Evolutionary conservation across 177 flowering plant species (phyloP).

Genomic region (Vitis hybrid): DNA sequence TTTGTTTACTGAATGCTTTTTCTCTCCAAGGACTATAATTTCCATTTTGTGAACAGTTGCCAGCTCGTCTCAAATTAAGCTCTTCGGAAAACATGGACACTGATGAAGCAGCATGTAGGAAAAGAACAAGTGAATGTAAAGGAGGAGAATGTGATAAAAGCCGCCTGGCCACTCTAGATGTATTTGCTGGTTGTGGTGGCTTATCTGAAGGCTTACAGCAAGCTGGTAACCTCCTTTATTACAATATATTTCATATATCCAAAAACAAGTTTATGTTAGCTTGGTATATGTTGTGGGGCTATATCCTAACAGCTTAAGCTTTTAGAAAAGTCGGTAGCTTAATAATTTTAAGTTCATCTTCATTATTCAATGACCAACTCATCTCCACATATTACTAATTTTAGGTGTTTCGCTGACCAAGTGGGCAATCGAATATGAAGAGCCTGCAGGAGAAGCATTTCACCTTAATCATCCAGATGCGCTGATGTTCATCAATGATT

Average conservation of each 20-base stretch:
- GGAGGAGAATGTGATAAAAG: slow-evolving; percentile 56
- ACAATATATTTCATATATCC: no score
- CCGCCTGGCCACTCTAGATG: slow-evolving; percentile 77
- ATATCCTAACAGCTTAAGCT: no score
- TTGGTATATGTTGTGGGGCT: no score
- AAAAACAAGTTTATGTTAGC: no score
- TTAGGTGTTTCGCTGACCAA: slow-evolving; percentile 76
- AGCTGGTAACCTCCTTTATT: slow-evolving; percentile 47
- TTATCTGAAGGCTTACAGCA: slow-evolving; percentile 80
- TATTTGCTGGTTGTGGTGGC: slow-evolving; percentile 99
- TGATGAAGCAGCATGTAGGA: slow-evolving; percentile 46
- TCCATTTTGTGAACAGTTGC: slow-evolving; percentile 52
- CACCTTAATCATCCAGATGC: slow-evolving; percentile 80
- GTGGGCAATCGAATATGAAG: slow-evolving; percentile 99
- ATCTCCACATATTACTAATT: background rate
- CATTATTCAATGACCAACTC: no score
- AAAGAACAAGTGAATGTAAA: slow-evolving; percentile 72
- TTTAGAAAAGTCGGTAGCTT: no score
- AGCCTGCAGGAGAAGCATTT: slow-evolving; percentile 92
- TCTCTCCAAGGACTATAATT: background rate
- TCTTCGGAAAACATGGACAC: slow-evolving; percentile 27
- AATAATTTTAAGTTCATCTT: no score
- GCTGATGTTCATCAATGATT: slow-evolving; percentile 65
- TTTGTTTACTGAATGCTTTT: background rate
- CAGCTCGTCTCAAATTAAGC: slow-evolving; percentile 47